Percentiles rank a stretch among this genome's conserved stretches.
These are phyloP conservation scores for Haplosporangium sp. DNA, from an alignment of 371 early-diverging fungal species.

Conservation along the genomic window DNA sequence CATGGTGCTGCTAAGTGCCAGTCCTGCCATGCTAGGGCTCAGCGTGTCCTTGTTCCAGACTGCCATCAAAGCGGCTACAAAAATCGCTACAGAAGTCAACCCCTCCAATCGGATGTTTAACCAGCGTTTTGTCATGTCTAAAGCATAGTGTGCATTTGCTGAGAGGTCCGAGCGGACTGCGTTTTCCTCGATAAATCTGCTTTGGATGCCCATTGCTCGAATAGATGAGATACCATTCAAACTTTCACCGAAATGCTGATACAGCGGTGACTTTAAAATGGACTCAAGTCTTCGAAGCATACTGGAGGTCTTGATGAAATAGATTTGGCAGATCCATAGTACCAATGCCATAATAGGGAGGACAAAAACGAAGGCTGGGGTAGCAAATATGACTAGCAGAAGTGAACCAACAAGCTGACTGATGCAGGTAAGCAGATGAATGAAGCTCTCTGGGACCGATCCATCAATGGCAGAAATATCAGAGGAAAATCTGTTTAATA, in stretches of 20 bases:
- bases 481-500: conserved; percentile 88
- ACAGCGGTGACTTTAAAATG: conserved; percentile 69
- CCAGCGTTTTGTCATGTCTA: conserved; percentile 24
- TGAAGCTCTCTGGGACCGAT: conserved; percentile 69
- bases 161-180: conserved; percentile 5
- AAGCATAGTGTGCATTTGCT: conserved; percentile 22
- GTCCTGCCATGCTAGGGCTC: conserved; percentile 66
- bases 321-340: conserved; percentile 27
- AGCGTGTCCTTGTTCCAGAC: conserved; percentile 46
- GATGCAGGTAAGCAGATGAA: conserved; percentile 64
- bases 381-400: conserved; percentile 67
- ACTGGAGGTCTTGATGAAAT: conserved; percentile 77
- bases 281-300: conserved; percentile 76
- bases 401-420: conserved; percentile 63
- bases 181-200: conserved; percentile 21
- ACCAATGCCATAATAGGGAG: conserved; percentile 18
- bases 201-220: conserved; percentile 37
- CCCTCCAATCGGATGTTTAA: conserved; percentile 45
- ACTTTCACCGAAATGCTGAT: conserved; percentile 70
- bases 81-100: conserved; percentile 26
- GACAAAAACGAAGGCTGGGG: conserved; percentile 69
- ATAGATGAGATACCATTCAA: conserved; percentile 61
- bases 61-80: conserved; percentile 19
- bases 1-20: conserved; percentile 72
- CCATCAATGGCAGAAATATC: conserved; percentile 90